Evolutionary conservation across 305 asterid species (phyloP).

Genomic region (Fraxinus sp.): DNA sequence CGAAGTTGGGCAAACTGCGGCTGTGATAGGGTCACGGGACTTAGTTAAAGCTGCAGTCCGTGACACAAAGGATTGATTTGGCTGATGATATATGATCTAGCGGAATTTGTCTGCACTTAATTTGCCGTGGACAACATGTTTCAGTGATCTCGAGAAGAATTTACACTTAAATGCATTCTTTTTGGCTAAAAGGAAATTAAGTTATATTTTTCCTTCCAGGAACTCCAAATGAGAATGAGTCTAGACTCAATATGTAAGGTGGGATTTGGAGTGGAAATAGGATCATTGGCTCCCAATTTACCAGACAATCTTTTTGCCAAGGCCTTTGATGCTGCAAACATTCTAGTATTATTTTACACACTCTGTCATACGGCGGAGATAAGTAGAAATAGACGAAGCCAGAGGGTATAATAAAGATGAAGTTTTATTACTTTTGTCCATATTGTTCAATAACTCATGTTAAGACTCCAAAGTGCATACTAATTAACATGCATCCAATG

Average conservation of each 20-base stretch:
- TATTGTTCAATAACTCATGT: too few species aligned
- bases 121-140: not conserved
- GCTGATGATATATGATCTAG: too few species aligned
- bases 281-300: constrained; percentile 64
- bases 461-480: not conserved
- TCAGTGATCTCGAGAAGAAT: not conserved
- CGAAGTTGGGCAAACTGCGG: too few species aligned
- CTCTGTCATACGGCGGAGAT: constrained; percentile 67
- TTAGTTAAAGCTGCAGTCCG: too few species aligned
- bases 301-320: constrained; percentile 69
- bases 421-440: too few species aligned
- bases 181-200: too few species aligned
- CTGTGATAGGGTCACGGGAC: too few species aligned
- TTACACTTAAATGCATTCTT: not conserved
- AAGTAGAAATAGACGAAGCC: constrained; percentile 55
- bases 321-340: constrained; percentile 86
- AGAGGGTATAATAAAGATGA: constrained; percentile 34
- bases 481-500: not conserved
- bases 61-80: too few species aligned
- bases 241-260: constrained; percentile 90
- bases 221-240: constrained; percentile 90
- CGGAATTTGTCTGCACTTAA: too few species aligned
- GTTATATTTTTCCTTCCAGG: constrained; percentile 35
- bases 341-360: constrained; percentile 73
- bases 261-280: constrained; percentile 92